Evolutionary conservation across 176 grass and related monocot species (phyloP), one percentile per base, ranked within the genome.

Genomic region (Pharus latifolius): DNA sequence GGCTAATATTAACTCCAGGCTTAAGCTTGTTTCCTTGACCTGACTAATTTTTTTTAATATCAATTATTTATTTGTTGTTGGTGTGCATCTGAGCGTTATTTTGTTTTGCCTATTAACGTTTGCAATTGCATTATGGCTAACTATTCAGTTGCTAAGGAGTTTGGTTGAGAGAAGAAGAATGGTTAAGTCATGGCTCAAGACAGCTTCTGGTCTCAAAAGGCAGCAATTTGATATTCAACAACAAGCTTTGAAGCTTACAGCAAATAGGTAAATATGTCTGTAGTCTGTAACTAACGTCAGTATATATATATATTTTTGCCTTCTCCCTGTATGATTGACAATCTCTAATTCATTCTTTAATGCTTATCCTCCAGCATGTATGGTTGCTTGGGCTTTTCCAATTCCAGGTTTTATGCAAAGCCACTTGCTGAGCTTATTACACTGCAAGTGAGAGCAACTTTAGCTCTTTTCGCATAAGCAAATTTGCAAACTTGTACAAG

Each of bases 201-300:
- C 90, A 60, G 84, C 95, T 69, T 88, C 87, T 63, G 87, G 89
- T 69, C 85, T 94, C 65, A 88, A 90, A 91, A 79, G 63, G 57
- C 87, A 99, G 77, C 95, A 99, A 58, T 71, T 94, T 75, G 91
- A 94, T 88, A 99, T 99, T 70, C 87, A 94, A 79, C 95, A 99
- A 13, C 95, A 93, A 81, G 90, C 90, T 63, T 80, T 99, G 69
- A 99, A 99, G 75, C 90, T 99, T 48, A 99, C 90, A 64, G 95
- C 95, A 60, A 94, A 99, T 49, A 94, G 95, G 95, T 99, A 48
- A 74, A 49, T n/a, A 50, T 53, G n/a, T n/a, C n/a, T n/a, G n/a
- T n/a, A 30, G 55, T 48, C 26, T 52, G n/a, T 83, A 27, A 27
- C 14, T 59, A 70, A 68, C 49, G 42, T 50, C 16, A 69, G 3